phyloP scores from a whole-genome alignment of 805 yeast genomes.

The Metschnikowia cubensis region DNA sequence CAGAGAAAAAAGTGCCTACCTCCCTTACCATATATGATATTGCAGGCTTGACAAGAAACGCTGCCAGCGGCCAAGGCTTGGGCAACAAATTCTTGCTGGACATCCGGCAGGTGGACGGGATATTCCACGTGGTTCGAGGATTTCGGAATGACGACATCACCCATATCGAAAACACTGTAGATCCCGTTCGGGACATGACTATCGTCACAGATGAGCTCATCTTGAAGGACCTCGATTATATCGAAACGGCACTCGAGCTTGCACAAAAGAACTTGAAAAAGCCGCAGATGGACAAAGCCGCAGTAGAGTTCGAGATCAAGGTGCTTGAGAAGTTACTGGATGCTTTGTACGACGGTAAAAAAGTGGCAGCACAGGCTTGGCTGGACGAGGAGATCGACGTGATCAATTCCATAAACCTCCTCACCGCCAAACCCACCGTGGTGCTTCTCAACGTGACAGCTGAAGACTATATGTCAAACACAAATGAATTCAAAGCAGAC shows the following conservation, averaged over 20 bases:
- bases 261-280: conserved; percentile 26
- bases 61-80: conserved; percentile 93
- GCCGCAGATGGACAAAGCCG: conserved; percentile 25
- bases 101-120: conserved; percentile 96
- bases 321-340: conserved; percentile 32
- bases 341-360: conserved; percentile 45
- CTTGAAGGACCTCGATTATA: conserved; percentile 58
- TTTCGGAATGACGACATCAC: conserved; percentile 29
- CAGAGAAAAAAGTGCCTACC: conserved; percentile 87
- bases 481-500: conserved; percentile 46
- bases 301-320: conserved; percentile 24
- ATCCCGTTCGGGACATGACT: conserved; percentile 19
- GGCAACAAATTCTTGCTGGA: conserved; percentile 97
- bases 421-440: conserved; percentile 88
- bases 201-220: conserved; percentile 53
- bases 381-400: conserved; percentile 57
- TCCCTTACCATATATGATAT: conserved; percentile 90
- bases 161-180: conserved; percentile 18
- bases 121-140: conserved; percentile 95
- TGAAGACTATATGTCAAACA: conserved; percentile 55
- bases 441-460: conserved; percentile 71
- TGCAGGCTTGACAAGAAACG: conserved; percentile 97
- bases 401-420: conserved; percentile 64
- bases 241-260: conserved; percentile 46
- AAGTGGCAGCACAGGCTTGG: conserved; percentile 62